phyloP scores from a whole-genome alignment of 257 asterid genomes.

The Solanum tarijense region DNA sequence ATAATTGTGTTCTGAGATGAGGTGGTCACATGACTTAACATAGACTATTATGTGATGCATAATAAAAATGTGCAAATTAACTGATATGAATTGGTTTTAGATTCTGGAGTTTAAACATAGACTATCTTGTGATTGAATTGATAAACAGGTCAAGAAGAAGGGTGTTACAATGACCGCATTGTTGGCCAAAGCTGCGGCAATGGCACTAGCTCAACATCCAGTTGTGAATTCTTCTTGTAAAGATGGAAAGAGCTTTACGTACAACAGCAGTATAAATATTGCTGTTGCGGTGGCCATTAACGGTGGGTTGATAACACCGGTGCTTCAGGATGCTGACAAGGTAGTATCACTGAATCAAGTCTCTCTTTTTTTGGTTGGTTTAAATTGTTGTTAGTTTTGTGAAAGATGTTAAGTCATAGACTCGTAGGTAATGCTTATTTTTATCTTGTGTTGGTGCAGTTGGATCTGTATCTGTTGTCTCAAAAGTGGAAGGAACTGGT shows the following conservation, averaged over 20 bases:
- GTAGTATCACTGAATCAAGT: constrained; percentile 11
- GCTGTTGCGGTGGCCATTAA: constrained; percentile 82
- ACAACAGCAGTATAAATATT: constrained; percentile 57
- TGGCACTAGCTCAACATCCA: constrained; percentile 84
- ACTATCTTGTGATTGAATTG: neutral
- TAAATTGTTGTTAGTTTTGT: neutral
- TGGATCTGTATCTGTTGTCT: constrained; percentile 79
- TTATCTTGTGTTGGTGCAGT: constrained; percentile 28
- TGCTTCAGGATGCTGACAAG: constrained; percentile 88
- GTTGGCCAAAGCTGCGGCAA: constrained; percentile 85
- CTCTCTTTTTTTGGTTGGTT: neutral
- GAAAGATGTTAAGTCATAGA: neutral
- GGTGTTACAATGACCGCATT: constrained; percentile 89
- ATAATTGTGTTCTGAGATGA: neutral
- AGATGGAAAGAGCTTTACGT: constrained; percentile 81
- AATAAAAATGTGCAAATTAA: neutral
- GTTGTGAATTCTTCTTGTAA: constrained; percentile 75
- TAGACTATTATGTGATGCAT: neutral
- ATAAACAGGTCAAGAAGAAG: constrained; percentile 59
- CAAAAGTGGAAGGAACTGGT: constrained; percentile 82
- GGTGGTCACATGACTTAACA: neutral
- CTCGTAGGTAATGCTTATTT: neutral
- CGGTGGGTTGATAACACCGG: constrained; percentile 83
- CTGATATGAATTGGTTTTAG: neutral
- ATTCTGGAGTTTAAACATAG: neutral